Evolutionary conservation across 371 early-diverging fungal species (phyloP), one percentile per base, ranked within the genome.

Genomic region (Syncephalastrum contaminatum): DNA sequence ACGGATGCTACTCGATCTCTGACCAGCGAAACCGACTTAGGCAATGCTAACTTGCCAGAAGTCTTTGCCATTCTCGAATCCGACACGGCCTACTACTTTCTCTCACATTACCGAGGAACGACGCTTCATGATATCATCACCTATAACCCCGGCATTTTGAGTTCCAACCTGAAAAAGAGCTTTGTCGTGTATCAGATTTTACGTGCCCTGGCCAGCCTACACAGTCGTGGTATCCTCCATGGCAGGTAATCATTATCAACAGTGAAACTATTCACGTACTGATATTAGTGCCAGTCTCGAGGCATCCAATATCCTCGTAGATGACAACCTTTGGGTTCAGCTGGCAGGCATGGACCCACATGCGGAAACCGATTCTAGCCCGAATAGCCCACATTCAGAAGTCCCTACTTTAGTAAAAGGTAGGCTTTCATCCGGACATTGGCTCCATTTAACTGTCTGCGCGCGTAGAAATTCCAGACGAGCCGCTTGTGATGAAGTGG

Each of bases 401-500:
- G 12, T 30, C 1, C 36, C 39, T 12, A 39, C 21, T 8, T 25
- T 44, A 19, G 45, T 44, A 7, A 65, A 69, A 53, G 55, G 69
- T 64, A 68, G 39, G 25, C 4, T n/a, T 7, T 21, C 15, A 15
- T 4, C 16, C 22, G 5, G 4, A 39, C 6, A 50, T 19, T 15
- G 10, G 36, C 40, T 16, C 39, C 40, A 48, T 44, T 4, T 22
- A 8, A 14, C 0, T 16, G 30, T 19, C 20, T 56, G 15, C 43
- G 13, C n/a, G 19, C 45, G 18, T 15, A 84, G 84, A 62, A 16
- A 64, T 84, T 27, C 71, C 68, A 18, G 72, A 82, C 30, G 84
- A 83, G n/a, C 74, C 83, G 0, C 62, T 83, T 1, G 84, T 83
- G 4, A 77, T 82, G 59, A 74, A 75, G 30, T 94, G 94, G 94